Evolutionary conservation across 768 basidiomycete species (phyloP).

Genomic region (Serpula lacrymans): DNA sequence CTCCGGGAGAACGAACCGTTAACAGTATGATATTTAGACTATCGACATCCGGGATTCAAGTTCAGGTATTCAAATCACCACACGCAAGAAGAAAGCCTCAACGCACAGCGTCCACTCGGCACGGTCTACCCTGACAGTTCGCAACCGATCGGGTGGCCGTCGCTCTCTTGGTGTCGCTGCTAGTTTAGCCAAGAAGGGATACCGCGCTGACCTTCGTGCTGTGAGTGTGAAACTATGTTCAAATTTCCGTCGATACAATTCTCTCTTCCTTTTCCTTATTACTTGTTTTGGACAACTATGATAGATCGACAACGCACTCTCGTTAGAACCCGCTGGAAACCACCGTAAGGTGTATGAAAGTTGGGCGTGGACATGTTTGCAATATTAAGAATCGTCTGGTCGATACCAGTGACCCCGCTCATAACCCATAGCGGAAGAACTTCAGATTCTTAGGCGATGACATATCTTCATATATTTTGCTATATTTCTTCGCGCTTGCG

Average conservation of each 20-base stretch:
- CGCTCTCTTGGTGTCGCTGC: slow-evolving; percentile 67
- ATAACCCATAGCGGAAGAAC: slow-evolving; percentile 50
- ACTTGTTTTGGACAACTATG: not conserved
- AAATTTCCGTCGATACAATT: slow-evolving; percentile 1
- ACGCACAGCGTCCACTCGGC: slow-evolving; percentile 48
- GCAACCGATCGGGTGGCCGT: slow-evolving; percentile 67
- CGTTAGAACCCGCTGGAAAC: slow-evolving; percentile 90
- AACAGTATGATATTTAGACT: slow-evolving; percentile 40
- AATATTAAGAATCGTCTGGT: slow-evolving; percentile 68
- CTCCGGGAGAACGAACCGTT: slow-evolving; percentile 6
- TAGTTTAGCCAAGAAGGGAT: slow-evolving; percentile 57
- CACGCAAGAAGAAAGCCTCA: slow-evolving; percentile 62
- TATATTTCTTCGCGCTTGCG: slow-evolving; percentile 9
- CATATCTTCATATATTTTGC: slow-evolving; percentile 32
- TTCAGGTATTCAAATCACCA: slow-evolving; percentile 55
- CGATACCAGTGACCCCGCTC: slow-evolving; percentile 80
- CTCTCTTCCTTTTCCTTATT: not conserved
- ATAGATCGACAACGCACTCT: slow-evolving; percentile 53
- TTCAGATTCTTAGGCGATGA: slow-evolving; percentile 77
- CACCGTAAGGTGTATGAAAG: slow-evolving; percentile 66
- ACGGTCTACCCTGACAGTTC: slow-evolving; percentile 49
- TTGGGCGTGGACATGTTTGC: slow-evolving; percentile 94
- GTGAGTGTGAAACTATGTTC: too few species aligned
- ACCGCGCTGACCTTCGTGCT: slow-evolving; percentile 73
- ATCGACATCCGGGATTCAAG: slow-evolving; percentile 58